phyloP scores from a whole-genome alignment of 805 yeast genomes.

The Pichia cabralensis region DNA sequence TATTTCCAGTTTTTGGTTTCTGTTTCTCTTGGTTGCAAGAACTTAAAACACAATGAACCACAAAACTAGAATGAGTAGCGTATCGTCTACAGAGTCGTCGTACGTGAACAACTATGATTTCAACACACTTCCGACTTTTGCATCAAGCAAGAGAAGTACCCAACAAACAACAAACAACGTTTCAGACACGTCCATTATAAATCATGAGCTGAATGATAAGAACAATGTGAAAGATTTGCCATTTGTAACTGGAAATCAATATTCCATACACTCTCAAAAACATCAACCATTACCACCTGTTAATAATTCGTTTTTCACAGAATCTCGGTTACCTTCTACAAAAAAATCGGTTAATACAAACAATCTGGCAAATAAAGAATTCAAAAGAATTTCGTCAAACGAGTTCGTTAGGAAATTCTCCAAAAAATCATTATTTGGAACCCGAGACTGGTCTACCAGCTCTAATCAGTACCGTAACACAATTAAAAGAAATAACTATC shows the following conservation, averaged over 20 bases:
- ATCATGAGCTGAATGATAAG: too few species aligned
- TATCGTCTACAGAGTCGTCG: conserved; percentile 2
- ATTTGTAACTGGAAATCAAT: conserved; percentile 10
- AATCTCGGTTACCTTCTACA: conserved; percentile 2
- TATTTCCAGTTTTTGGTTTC: too few species aligned
- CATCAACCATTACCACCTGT: too few species aligned
- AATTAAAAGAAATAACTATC: neutral
- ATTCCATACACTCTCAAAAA: too few species aligned
- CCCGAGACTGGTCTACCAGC: conserved; percentile 1
- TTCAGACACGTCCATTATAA: too few species aligned
- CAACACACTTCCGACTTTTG: conserved; percentile 11
- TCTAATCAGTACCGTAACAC: neutral
- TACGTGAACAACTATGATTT: conserved; percentile 3
- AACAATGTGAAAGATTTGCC: conserved; percentile 5
- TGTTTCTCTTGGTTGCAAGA: too few species aligned
- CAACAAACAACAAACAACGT: neutral
- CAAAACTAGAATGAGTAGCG: neutral
- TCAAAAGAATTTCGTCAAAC: too few species aligned
- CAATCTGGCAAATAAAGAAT: too few species aligned
- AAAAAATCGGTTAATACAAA: too few species aligned
- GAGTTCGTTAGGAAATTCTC: too few species aligned
- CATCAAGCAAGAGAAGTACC: conserved; percentile 1
- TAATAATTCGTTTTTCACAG: conserved; percentile 4
- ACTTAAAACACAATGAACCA: too few species aligned
- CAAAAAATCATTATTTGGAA: conserved; percentile 3